Evolutionary conservation across 192 early-diverging fungal genomes (phyloP).

Genomic region (Mortierella claussenii): DNA sequence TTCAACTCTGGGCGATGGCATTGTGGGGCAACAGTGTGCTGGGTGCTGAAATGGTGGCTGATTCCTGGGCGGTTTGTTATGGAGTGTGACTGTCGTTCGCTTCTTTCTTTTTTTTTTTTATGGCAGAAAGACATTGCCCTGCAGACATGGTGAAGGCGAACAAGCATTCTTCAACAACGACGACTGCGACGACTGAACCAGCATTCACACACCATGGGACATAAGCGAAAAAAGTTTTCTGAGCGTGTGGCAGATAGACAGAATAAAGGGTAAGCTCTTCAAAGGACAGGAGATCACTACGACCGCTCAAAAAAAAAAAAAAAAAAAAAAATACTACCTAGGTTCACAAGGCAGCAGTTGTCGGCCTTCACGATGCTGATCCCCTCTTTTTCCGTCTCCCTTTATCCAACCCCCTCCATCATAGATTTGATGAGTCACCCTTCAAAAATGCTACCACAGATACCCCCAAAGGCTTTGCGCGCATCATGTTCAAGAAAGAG

Average conservation of each 20-base stretch:
- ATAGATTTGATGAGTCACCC: slow-evolving; percentile 52
- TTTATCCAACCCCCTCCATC: background rate
- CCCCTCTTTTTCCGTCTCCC: background rate
- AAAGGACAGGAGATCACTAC: slow-evolving; percentile 13
- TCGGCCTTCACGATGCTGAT: background rate
- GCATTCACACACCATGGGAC: slow-evolving; percentile 51
- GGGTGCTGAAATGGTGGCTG: background rate
- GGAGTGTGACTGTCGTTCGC: background rate
- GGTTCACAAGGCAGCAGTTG: background rate
- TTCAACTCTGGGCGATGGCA: no score
- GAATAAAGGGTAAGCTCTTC: no score
- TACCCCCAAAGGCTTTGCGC: slow-evolving; percentile 55
- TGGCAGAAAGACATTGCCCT: background rate
- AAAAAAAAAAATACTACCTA: no score
- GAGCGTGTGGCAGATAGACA: slow-evolving; percentile 35
- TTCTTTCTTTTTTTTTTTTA: slow-evolving; percentile 13
- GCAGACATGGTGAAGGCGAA: no score
- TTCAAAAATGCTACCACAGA: slow-evolving; percentile 46
- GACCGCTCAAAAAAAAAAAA: no score
- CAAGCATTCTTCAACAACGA: background rate
- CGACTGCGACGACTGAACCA: no score
- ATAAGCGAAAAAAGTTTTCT: slow-evolving; percentile 50
- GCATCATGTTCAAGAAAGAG: slow-evolving; percentile 56
- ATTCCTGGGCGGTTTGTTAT: background rate
- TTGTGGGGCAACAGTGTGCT: no score